Percentiles rank a stretch among this genome's conserved stretches.
These are phyloP conservation scores for Lentinula raphanica DNA, from an alignment of 768 basidiomycete species.

Conservation along the genomic window DNA sequence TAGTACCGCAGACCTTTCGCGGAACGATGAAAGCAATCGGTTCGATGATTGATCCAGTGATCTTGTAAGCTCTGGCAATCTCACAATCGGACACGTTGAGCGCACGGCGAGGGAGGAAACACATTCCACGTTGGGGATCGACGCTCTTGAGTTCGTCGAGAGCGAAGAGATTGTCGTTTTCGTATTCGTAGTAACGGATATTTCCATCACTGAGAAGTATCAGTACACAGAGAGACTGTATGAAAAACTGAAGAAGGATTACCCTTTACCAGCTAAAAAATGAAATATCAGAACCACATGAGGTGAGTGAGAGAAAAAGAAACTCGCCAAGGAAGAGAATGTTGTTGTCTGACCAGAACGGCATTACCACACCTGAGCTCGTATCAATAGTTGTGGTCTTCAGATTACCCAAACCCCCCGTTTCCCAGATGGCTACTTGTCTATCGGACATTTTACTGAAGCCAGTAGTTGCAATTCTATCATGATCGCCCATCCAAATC, in stretches of 20 bases:
- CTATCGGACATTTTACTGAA: conserved; percentile 97
- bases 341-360: conserved; percentile 94
- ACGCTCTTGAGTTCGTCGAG: conserved; percentile 83
- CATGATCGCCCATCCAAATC: conserved; percentile 85
- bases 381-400: conserved; percentile 84
- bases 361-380: conserved; percentile 91
- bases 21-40: conserved; percentile 95
- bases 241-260: conserved; percentile 12
- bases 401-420: conserved; percentile 64
- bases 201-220: conserved; percentile 75
- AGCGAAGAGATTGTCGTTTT: conserved; percentile 72
- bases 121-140: conserved; percentile 95
- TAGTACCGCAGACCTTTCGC: conserved; percentile 56
- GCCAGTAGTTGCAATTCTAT: conserved; percentile 89
- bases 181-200: conserved; percentile 96
- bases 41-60: conserved; percentile 68
- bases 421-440: conserved; percentile 88
- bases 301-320: not conserved
- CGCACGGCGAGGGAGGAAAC: conserved; percentile 89
- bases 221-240: not conserved
- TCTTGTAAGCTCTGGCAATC: conserved; percentile 92
- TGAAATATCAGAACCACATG: conserved; percentile 6
- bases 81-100: conserved; percentile 89
- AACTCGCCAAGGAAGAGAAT: conserved; percentile 74
- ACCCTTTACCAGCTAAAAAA: conserved; percentile 83